Conservation (phyloP, 2,329 filamentous ascomycete species). For the Anthostomella pinea region DNA sequence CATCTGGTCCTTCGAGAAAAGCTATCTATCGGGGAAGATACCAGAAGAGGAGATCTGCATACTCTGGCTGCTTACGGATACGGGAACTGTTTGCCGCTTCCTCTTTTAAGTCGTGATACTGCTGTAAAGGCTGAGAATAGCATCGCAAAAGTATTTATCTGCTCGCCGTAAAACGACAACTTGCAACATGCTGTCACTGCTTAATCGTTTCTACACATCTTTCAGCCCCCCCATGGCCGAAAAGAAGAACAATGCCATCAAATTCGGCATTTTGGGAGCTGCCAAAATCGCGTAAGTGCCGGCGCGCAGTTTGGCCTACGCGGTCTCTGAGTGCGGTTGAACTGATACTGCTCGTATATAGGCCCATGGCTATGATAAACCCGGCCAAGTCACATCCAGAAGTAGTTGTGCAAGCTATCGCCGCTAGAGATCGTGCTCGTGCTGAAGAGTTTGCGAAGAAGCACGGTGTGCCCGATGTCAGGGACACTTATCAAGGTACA, state of each 20-base stretch:
- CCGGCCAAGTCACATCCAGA: slow-evolving; percentile 52
- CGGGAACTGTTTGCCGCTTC: too few species aligned
- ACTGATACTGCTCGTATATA: not conserved
- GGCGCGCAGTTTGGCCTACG: too few species aligned
- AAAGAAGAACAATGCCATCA: slow-evolving; percentile 18
- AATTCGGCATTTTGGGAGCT: slow-evolving; percentile 42
- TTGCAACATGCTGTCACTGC: too few species aligned
- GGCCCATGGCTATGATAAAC: slow-evolving; percentile 40
- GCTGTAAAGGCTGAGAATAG: too few species aligned
- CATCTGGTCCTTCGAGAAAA: too few species aligned
- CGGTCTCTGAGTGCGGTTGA: not conserved
- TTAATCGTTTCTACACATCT: slow-evolving; percentile 1
- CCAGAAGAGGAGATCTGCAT: too few species aligned
- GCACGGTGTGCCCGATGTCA: slow-evolving; percentile 48
- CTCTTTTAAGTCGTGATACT: too few species aligned
- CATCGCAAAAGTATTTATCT: too few species aligned
- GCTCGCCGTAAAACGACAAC: too few species aligned
- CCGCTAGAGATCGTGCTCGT: slow-evolving; percentile 45
- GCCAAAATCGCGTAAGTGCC: slow-evolving; percentile 36
- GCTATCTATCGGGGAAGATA: too few species aligned
- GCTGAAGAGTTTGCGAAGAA: slow-evolving; percentile 50
- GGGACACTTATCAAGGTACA: slow-evolving; percentile 46
- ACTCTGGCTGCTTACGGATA: too few species aligned
- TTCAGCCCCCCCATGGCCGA: not conserved
- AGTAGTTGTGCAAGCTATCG: slow-evolving; percentile 51